Base-by-base conservation (phyloP, 352 stramenopile genomes). In the Vaucheria bursata region DNA sequence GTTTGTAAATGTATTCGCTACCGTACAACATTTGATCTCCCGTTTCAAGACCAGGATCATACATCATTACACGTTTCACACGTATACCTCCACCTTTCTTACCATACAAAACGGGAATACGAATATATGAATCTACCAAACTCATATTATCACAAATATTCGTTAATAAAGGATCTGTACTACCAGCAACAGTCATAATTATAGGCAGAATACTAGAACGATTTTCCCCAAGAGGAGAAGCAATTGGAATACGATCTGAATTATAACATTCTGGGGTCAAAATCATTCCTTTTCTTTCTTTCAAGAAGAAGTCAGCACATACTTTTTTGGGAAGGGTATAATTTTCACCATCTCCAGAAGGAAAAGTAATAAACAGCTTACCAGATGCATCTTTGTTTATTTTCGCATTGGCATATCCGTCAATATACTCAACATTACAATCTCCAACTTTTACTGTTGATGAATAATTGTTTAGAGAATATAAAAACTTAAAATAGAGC, bases 81-180 rank as follows among this genome's bases (percentile, higher is more conserved):
- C 45, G 18, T 59, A 59, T 59, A 59, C 45, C 45, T 59, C 45
- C 45, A 59, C 45, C 45, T 25, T 59, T 59, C 45, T 59, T 59
- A 25, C 12, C 45, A 59, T 59, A 25, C 45, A 59, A 25, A 18
- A 59, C 25, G 45, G 45, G 45, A 18, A 59, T 18, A 18, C 25
- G 18, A 18, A 59, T 18, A 59, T 59, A 59, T 25, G 45, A 59
- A 25, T 18, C 12, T 25, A 59, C 45, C 45, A 59, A 25, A 25
- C 45, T 59, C 25, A 59, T 59, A 18, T 59, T 59, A 59, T 59
- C 45, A n/a, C n/a, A n/a, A n/a, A n/a, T n/a, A n/a, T n/a, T n/a
- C n/a, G n/a, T n/a, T n/a, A n/a, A n/a, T n/a, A n/a, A n/a, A 18
- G 45, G 45, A 59, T 25, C 45, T 18, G 45, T 59, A 25, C 45